phyloP scores from a whole-genome alignment of 23 red algal species.

The Pyropia haitanensis region DNA sequence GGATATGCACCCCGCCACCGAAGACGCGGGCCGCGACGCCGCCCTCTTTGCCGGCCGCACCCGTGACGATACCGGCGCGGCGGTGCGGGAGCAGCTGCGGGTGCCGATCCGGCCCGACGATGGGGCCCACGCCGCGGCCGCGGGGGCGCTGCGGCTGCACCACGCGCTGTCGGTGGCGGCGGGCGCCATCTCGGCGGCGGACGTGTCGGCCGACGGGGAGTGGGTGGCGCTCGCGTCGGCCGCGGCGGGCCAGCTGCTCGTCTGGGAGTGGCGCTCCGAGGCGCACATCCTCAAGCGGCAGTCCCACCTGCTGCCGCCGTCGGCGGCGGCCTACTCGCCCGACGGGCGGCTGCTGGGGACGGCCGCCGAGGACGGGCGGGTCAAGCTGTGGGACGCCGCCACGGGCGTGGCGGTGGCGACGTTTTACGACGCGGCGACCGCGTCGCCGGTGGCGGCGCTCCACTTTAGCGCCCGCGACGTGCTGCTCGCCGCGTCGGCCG shows the following conservation, averaged over 20 bases:
- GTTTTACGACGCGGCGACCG: slow-evolving; percentile 55
- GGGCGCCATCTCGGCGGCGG: slow-evolving; percentile 26
- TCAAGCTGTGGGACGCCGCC: slow-evolving; percentile 80
- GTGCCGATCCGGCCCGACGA: background rate
- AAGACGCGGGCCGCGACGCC: slow-evolving; percentile 45
- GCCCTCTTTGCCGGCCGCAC: slow-evolving; percentile 36
- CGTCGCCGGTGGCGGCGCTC: slow-evolving; percentile 41
- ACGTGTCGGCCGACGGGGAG: slow-evolving; percentile 60
- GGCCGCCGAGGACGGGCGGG: slow-evolving; percentile 68
- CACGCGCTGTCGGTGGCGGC: slow-evolving; percentile 57
- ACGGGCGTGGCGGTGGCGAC: slow-evolving; percentile 82
- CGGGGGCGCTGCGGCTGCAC: slow-evolving; percentile 12
- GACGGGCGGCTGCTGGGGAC: slow-evolving; percentile 78
- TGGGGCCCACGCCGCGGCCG: background rate
- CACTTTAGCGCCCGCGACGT: slow-evolving; percentile 78
- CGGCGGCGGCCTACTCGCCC: slow-evolving; percentile 62
- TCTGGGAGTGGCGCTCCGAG: slow-evolving; percentile 98
- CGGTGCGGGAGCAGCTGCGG: background rate
- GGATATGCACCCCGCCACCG: slow-evolving; percentile 38
- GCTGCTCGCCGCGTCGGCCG: slow-evolving; percentile 65
- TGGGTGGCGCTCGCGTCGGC: slow-evolving; percentile 79
- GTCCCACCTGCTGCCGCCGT: slow-evolving; percentile 57
- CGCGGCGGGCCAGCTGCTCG: slow-evolving; percentile 42
- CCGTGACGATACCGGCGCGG: background rate
- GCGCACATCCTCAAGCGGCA: slow-evolving; percentile 96